These are phyloP conservation scores for cucumber (Cucumis sativus) DNA, from an alignment of 306 rosid species.

Conservation along the genomic window Cucumber_9930_V3 NC_026657.2:10027001-10027500, in stretches of 20 bases:
- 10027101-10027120: background rate
- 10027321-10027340: constrained; percentile 98
- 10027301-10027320: constrained; percentile 84
- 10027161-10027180: background rate
- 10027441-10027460: background rate
- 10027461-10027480: background rate
- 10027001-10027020: background rate
- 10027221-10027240: constrained; percentile 22
- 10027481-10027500: background rate
- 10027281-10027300: constrained; percentile 63
- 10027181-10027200: constrained; percentile 9
- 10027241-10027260: constrained; percentile 27
- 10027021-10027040: background rate
- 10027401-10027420: constrained; percentile 97
- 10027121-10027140: background rate
- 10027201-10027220: constrained; percentile 47
- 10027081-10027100: background rate
- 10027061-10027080: background rate
- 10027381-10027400: constrained; percentile 83
- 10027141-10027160: background rate
- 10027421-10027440: constrained; percentile 29
- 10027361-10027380: constrained; percentile 88
- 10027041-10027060: background rate
- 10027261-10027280: constrained; percentile 23
- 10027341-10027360: constrained; percentile 96